Percentiles rank a stretch among this genome's conserved stretches.
These are phyloP conservation scores for Calonectria pseudoturangicola DNA, from an alignment of 2,329 filamentous ascomycete species.

Conservation along the genomic window DNA sequence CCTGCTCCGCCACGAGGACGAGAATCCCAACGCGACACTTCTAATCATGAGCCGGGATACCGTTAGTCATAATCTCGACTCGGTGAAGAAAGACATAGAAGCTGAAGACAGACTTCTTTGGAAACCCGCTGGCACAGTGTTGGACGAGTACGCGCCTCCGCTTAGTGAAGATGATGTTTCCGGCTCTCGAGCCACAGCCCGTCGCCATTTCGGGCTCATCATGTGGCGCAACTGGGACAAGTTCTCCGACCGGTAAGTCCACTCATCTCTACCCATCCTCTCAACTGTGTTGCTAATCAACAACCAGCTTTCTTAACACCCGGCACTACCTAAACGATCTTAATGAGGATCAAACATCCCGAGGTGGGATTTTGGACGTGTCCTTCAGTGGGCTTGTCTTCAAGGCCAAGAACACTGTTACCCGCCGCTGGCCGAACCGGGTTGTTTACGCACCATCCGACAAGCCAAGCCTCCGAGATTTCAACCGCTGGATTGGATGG, in stretches of 20 bases:
- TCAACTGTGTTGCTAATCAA: background rate
- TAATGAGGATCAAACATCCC: background rate
- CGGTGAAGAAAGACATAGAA: constrained; percentile 11
- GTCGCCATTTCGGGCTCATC: constrained; percentile 48
- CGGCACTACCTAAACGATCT: constrained; percentile 29
- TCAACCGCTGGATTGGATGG: constrained; percentile 53
- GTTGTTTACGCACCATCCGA: background rate
- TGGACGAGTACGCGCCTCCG: constrained; percentile 50
- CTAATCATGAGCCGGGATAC: constrained; percentile 43
- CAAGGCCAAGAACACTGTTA: constrained; percentile 48
- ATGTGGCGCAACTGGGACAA: constrained; percentile 54
- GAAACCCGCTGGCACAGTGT: background rate
- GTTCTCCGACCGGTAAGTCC: constrained; percentile 46
- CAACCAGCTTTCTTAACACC: constrained; percentile 35
- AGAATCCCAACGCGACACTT: constrained; percentile 54
- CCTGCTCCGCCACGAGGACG: constrained; percentile 49
- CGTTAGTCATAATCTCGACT: constrained; percentile 23
- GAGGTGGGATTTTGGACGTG: background rate
- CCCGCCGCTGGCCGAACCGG: constrained; percentile 46
- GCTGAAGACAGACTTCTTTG: constrained; percentile 34
- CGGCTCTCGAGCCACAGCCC: constrained; percentile 12
- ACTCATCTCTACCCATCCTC: background rate
- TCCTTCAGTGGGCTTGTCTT: constrained; percentile 47
- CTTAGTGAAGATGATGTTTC: background rate
- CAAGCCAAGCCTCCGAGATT: constrained; percentile 41